Evolutionary conservation across 305 asterid species (phyloP).

Genomic region (Solanum hybrid): DNA sequence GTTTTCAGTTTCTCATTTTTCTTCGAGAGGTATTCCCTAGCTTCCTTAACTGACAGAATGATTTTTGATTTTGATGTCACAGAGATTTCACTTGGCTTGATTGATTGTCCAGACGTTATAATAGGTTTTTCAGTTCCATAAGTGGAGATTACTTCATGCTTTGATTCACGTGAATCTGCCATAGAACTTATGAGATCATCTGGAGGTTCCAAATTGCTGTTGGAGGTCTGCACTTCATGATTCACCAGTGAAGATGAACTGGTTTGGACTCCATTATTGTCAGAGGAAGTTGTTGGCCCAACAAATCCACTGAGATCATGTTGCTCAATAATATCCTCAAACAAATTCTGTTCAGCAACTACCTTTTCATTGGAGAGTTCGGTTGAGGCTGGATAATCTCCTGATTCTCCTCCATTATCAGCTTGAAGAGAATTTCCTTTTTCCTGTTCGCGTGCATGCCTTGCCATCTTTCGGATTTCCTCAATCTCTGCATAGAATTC

Average conservation of each 20-base stretch:
- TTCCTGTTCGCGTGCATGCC: constrained; percentile 63
- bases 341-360: neutral
- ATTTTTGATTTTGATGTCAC: constrained; percentile 36
- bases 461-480: constrained; percentile 78
- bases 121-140: constrained; percentile 19
- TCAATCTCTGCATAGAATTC: constrained; percentile 43
- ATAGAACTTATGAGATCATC: constrained; percentile 17
- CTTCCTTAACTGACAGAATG: constrained; percentile 80
- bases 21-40: constrained; percentile 68
- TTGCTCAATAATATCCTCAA: constrained; percentile 10
- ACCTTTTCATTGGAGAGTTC: constrained; percentile 19
- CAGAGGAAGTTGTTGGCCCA: constrained; percentile 11
- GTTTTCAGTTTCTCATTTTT: constrained; percentile 30
- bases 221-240: neutral
- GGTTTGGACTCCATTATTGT: constrained; percentile 13
- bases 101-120: constrained; percentile 14
- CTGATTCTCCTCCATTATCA: constrained; percentile 23
- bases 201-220: constrained; percentile 1
- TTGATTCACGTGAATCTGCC: constrained; percentile 10
- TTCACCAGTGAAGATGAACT: constrained; percentile 8
- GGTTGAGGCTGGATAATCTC: constrained; percentile 22
- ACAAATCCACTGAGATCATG: constrained; percentile 20
- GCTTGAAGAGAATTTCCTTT: constrained; percentile 20
- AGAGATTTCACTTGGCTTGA: constrained; percentile 15
- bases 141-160: constrained; percentile 17